Evolutionary conservation across 2,329 filamentous ascomycete species (phyloP).

Genomic region (Hymenoscyphus fraxineus): DNA sequence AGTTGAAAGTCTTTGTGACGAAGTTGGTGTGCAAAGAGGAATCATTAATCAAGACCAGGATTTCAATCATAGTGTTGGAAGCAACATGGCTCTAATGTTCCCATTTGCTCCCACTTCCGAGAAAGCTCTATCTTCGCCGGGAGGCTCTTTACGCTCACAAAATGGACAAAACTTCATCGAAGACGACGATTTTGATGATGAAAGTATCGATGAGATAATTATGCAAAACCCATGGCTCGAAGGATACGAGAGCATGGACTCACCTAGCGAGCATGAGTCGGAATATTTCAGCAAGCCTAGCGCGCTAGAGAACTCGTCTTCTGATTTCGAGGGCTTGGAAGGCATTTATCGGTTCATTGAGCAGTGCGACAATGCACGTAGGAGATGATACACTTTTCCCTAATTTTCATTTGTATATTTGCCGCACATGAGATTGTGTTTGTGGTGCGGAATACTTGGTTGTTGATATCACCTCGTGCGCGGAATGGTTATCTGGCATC

Average conservation of each 20-base stretch:
- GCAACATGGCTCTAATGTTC: slow-evolving; percentile 74
- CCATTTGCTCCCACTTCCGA: slow-evolving; percentile 72
- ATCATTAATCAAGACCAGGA: slow-evolving; percentile 71
- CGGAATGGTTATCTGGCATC: neutral
- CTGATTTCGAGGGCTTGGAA: slow-evolving; percentile 55
- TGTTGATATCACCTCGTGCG: neutral
- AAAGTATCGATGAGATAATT: slow-evolving; percentile 21
- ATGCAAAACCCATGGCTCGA: slow-evolving; percentile 33
- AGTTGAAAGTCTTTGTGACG: slow-evolving; percentile 78
- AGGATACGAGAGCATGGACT: slow-evolving; percentile 32
- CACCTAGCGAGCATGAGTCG: slow-evolving; percentile 31
- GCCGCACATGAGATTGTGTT: neutral
- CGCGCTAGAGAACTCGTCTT: slow-evolving; percentile 41
- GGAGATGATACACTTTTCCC: slow-evolving; percentile 15
- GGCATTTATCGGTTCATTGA: slow-evolving; percentile 65
- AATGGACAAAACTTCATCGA: slow-evolving; percentile 34
- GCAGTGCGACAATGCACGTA: slow-evolving; percentile 49
- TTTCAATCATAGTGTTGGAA: slow-evolving; percentile 65
- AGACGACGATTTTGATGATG: slow-evolving; percentile 26
- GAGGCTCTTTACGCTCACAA: slow-evolving; percentile 41
- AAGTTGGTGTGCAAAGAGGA: slow-evolving; percentile 79
- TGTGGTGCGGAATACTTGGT: neutral
- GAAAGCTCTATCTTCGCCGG: slow-evolving; percentile 29
- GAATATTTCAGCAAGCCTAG: slow-evolving; percentile 30
- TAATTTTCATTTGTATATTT: neutral